Conservation (phyloP, 768 basidiomycete species). For the Roridomyces roridus region DNA sequence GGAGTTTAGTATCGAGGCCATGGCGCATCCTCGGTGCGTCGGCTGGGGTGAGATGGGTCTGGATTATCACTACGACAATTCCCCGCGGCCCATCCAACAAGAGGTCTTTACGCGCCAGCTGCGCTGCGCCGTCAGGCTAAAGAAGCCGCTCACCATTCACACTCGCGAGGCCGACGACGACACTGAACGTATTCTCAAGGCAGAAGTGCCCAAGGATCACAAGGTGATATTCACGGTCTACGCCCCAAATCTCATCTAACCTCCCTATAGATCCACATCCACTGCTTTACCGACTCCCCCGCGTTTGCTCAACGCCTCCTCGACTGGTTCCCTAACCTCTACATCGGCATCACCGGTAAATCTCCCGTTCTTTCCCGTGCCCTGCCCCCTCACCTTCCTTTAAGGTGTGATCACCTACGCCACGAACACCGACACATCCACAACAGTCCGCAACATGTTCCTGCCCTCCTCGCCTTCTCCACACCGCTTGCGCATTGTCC, state of each 20-base stretch:
- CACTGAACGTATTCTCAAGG: conserved; percentile 78
- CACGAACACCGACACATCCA: conserved; percentile 73
- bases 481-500: conserved; percentile 57
- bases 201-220: conserved; percentile 75
- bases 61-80: conserved; percentile 85
- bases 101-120: conserved; percentile 74
- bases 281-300: conserved; percentile 88
- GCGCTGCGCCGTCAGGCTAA: conserved; percentile 64
- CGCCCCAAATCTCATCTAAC: not conserved
- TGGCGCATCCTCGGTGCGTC: conserved; percentile 81
- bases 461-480: conserved; percentile 24
- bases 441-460: conserved; percentile 64
- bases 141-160: conserved; percentile 85
- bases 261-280: conserved; percentile 73
- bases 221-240: conserved; percentile 45
- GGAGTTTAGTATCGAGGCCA: conserved; percentile 65
- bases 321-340: conserved; percentile 80
- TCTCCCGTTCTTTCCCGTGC: not conserved
- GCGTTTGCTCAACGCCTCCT: conserved; percentile 74
- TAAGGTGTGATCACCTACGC: conserved; percentile 84
- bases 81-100: conserved; percentile 73
- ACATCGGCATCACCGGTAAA: conserved; percentile 81
- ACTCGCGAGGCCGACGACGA: conserved; percentile 88
- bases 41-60: conserved; percentile 91
- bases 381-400: not conserved